Evolutionary conservation across 2,329 filamentous ascomycete genomes (phyloP).

Genomic region (Pleurostoma richardsiae): DNA sequence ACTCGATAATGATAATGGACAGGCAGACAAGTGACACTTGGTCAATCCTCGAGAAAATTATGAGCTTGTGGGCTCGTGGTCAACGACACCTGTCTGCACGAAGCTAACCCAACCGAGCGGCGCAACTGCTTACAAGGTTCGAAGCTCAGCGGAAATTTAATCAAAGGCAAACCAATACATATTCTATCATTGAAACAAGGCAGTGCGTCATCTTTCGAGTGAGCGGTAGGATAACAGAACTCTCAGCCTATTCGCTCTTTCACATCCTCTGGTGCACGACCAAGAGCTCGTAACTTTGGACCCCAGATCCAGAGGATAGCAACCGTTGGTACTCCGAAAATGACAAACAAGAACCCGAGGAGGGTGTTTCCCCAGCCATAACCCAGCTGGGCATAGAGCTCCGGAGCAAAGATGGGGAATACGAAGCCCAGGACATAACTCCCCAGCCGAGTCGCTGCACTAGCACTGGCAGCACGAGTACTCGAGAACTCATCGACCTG

Average conservation of each 20-base stretch:
- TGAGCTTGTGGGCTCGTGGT: no score
- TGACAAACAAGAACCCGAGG: constrained; percentile 36
- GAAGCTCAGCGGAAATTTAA: no score
- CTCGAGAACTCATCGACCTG: constrained; percentile 42
- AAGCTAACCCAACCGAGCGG: no score
- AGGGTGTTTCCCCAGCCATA: constrained; percentile 41
- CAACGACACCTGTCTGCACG: no score
- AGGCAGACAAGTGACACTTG: no score
- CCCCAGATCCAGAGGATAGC: constrained; percentile 16
- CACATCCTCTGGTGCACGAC: not conserved
- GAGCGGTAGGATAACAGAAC: no score
- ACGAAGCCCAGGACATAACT: constrained; percentile 47
- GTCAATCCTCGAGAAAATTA: no score
- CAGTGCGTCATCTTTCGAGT: no score
- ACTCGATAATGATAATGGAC: no score
- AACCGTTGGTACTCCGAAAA: constrained; percentile 33
- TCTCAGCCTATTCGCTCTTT: not conserved
- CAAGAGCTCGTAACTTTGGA: constrained; percentile 1
- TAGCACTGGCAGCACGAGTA: constrained; percentile 25
- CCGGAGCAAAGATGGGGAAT: constrained; percentile 49
- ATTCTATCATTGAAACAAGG: no score
- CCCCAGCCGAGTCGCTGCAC: constrained; percentile 48
- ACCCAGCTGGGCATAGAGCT: constrained; percentile 24
- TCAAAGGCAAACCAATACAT: no score
- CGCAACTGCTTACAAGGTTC: no score